Percentiles rank a stretch among this genome's conserved stretches.
Evolutionary conservation across 108 stramenopile species (phyloP).

Genomic region (Cylindrotheca fusiformis): DNA sequence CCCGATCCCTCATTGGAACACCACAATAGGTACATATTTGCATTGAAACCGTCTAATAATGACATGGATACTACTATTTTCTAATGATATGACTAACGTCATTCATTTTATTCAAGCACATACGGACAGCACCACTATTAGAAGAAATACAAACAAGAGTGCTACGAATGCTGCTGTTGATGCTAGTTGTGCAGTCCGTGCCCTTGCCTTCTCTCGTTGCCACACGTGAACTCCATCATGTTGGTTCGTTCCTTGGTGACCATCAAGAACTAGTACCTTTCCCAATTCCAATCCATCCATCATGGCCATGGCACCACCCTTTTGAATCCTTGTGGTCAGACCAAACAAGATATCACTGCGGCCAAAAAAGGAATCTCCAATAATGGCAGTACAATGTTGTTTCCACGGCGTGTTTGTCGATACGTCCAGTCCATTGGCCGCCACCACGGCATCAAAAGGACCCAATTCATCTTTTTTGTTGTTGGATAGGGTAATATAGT

Average conservation of each 20-base stretch:
- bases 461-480: background rate
- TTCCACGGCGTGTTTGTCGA: slow-evolving; percentile 1
- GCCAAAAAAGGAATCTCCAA: slow-evolving; percentile 16
- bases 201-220: too few relatives aligned
- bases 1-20: too few relatives aligned
- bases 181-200: too few relatives aligned
- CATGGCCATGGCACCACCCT: slow-evolving; percentile 21
- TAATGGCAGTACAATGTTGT: background rate
- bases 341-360: slow-evolving; percentile 6
- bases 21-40: too few relatives aligned
- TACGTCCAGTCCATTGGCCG: slow-evolving; percentile 10
- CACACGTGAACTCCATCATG: too few relatives aligned
- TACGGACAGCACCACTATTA: too few relatives aligned
- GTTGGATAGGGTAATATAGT: background rate
- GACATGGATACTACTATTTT: too few relatives aligned
- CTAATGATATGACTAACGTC: too few relatives aligned
- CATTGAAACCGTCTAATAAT: too few relatives aligned
- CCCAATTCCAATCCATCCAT: slow-evolving; percentile 16
- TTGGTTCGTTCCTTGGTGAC: background rate
- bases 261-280: background rate
- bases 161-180: too few relatives aligned
- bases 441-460: slow-evolving; percentile 18
- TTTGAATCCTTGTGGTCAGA: background rate
- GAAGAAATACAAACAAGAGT: too few relatives aligned
- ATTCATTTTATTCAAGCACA: too few relatives aligned